These are phyloP conservation scores for Ceratocystis huliohia DNA, from an alignment of 2,329 filamentous ascomycete genomes.

Conservation along the genomic window DNA sequence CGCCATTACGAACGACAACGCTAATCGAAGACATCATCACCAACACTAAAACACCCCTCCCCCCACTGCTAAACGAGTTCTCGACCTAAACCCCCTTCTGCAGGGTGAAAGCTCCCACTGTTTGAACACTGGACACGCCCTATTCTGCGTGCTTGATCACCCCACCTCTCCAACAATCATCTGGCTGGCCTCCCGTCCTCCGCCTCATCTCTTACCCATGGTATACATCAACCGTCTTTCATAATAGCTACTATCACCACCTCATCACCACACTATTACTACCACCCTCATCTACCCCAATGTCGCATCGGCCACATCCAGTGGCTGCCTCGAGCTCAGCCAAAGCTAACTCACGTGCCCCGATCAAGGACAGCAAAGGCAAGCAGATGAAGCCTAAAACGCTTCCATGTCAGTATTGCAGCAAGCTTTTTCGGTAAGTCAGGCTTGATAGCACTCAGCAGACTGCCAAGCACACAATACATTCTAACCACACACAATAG, in stretches of 20 bases:
- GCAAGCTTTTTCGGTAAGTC: slow-evolving; percentile 48
- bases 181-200: neutral
- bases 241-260: neutral
- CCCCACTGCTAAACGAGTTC: neutral
- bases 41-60: neutral
- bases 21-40: neutral
- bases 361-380: slow-evolving; percentile 32
- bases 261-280: neutral
- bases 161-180: neutral
- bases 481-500: slow-evolving; percentile 30
- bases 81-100: neutral
- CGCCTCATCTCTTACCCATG: slow-evolving; percentile 9
- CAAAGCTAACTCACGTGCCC: slow-evolving; percentile 1
- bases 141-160: neutral
- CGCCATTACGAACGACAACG: neutral
- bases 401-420: slow-evolving; percentile 50
- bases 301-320: slow-evolving; percentile 3
- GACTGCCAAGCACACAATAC: neutral
- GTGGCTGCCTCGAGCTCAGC: neutral
- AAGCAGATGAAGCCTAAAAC: slow-evolving; percentile 49
- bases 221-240: slow-evolving; percentile 8
- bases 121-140: neutral
- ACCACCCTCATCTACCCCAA: neutral
- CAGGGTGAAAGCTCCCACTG: neutral
- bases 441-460: slow-evolving; percentile 16